Percentiles rank a stretch among this genome's conserved stretches.
Conservation (phyloP, 331 rosid genomes). For the Rosa hybrid region DNA sequence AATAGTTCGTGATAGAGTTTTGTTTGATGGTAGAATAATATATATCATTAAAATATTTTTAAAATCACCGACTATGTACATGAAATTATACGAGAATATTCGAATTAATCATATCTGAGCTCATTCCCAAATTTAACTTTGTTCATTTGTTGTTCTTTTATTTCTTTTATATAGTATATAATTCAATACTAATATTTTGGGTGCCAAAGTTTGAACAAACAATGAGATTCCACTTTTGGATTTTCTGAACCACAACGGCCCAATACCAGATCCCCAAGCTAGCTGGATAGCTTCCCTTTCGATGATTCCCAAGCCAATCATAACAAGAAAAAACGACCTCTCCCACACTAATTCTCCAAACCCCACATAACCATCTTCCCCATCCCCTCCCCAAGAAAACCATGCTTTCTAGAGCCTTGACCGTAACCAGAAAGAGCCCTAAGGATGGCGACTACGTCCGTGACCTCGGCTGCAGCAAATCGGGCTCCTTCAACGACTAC, state of each 20-base stretch:
- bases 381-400: background rate
- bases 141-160: background rate
- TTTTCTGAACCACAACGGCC: conserved; percentile 3
- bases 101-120: background rate
- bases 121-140: background rate
- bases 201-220: background rate
- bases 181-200: background rate
- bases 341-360: background rate
- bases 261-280: background rate
- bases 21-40: too few relatives aligned
- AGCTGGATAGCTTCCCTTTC: background rate
- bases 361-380: background rate
- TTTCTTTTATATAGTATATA: background rate
- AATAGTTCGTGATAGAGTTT: too few relatives aligned
- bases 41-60: too few relatives aligned
- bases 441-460: background rate
- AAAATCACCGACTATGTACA: too few relatives aligned
- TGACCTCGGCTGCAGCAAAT: conserved; percentile 1
- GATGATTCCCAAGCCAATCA: background rate
- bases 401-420: conserved; percentile 23
- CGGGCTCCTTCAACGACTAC: conserved; percentile 25
- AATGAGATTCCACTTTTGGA: conserved; percentile 4
- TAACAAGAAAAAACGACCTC: conserved; percentile 5
- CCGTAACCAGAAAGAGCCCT: conserved; percentile 21
- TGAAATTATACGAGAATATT: too few relatives aligned